Base-by-base conservation (phyloP, 129 eudicot species). In the Oenanthe sinensis region DNA sequence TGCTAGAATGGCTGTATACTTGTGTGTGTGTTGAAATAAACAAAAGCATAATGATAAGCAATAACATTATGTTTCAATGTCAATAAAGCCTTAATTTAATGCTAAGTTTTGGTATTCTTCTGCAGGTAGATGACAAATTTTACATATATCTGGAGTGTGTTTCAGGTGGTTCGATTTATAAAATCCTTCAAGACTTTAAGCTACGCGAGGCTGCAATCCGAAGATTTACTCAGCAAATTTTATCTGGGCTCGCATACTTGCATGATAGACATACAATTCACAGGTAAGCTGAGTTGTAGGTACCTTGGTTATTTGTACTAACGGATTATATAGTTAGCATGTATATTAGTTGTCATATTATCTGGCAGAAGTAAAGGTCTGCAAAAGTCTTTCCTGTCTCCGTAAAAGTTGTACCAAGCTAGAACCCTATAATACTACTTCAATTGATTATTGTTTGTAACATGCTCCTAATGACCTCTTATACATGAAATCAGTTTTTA, bases 131-230 rank as follows among this genome's bases (percentile, higher is more conserved):
- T 22, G 92, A 91, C 82, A 91, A 85, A 82, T 85, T 89, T 17
- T 84, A 85, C 75, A 87, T 91, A 24, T 91, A 89, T 73, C 84
- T 91, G 84, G 97, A 91, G 86, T 91, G 85, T 75, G 92, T 91
- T 1, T 86, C 97, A 65, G 94, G 94, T 30, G 97, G 97, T 49
- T 91, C 97, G n/a, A 86, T 91, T 76, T 88, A 87, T 71, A 91
- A 89, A 75, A 63, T 91, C 78, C 92, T 91, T 63, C 94, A 83
- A 67, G 92, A 91, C 26, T 91, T 86, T 48, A 81, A 75, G 48
- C 80, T 91, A 79, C 90, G 89, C 26, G 97, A 91, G 81, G 81
- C 85, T 16, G 89, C 91, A 15, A 85, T 90, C 73, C 85, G 88
- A 68, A 88, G 85, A 39, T 88, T 83, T 80, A 90, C 96, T 47